Percentiles rank a stretch among this genome's conserved stretches.
phyloP scores from a whole-genome alignment of 306 rosid genomes.

The Psophocarpus tetragonolobus region DNA sequence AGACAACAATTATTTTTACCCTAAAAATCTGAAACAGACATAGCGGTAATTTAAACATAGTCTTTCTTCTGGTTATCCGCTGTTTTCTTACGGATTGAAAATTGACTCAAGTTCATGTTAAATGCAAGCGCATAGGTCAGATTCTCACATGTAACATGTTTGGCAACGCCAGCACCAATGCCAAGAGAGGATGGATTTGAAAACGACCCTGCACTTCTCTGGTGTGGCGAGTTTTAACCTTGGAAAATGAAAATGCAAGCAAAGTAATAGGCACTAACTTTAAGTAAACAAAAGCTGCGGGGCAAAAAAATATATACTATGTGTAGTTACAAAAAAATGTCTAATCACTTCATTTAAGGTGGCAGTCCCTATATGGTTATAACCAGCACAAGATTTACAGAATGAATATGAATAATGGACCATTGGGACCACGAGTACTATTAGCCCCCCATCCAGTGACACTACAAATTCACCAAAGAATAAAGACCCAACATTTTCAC shows the following conservation, averaged over 20 bases:
- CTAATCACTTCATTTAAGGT: conserved; percentile 35
- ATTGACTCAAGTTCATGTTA: neutral
- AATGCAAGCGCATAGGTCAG: conserved; percentile 24
- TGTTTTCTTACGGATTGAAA: too few relatives aligned
- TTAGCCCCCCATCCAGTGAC: conserved; percentile 37
- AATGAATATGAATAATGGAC: conserved; percentile 37
- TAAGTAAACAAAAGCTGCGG: conserved; percentile 27
- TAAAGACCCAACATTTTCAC: conserved; percentile 39
- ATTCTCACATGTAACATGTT: neutral
- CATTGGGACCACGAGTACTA: conserved; percentile 56
- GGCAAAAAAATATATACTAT: conserved; percentile 33
- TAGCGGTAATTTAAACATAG: too few relatives aligned
- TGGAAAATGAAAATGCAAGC: neutral
- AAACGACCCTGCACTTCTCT: conserved; percentile 1
- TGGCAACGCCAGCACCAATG: conserved; percentile 19
- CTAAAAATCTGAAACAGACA: neutral
- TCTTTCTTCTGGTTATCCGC: too few relatives aligned
- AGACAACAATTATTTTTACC: neutral
- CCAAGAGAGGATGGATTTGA: neutral
- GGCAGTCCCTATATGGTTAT: conserved; percentile 28
- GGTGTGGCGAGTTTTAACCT: neutral
- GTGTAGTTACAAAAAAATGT: conserved; percentile 36
- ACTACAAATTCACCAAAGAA: too few relatives aligned
- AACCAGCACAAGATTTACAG: conserved; percentile 26
- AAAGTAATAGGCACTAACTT: conserved; percentile 19